Conservation (phyloP, 495 filamentous ascomycete genomes). For the Hypoxylon trugodes region DNA sequence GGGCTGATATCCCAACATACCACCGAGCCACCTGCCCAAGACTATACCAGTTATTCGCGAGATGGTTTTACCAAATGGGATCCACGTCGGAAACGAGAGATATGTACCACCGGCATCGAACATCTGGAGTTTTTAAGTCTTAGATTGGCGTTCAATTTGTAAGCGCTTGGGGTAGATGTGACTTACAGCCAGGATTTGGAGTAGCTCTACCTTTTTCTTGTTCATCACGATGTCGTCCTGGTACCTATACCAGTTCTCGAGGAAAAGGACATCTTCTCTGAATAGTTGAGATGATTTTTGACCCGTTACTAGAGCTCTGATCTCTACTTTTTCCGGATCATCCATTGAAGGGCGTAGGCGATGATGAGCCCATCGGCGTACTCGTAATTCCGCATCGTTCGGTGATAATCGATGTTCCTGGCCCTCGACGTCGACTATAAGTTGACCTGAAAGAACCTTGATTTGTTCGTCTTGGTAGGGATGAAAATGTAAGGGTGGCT, state of each 20-base stretch:
- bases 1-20: slow-evolving; percentile 56
- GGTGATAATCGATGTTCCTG: slow-evolving; percentile 27
- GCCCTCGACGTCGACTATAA: slow-evolving; percentile 41
- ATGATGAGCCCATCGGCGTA: slow-evolving; percentile 43
- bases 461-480: slow-evolving; percentile 2
- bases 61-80: slow-evolving; percentile 47
- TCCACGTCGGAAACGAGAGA: slow-evolving; percentile 46
- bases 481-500: slow-evolving; percentile 10
- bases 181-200: slow-evolving; percentile 47
- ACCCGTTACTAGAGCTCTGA: slow-evolving; percentile 25
- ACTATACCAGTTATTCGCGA: slow-evolving; percentile 48
- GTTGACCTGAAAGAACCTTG: neutral
- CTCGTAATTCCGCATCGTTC: slow-evolving; percentile 37
- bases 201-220: slow-evolving; percentile 42
- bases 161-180: neutral
- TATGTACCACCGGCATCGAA: slow-evolving; percentile 54
- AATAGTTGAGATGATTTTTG: slow-evolving; percentile 31
- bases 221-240: slow-evolving; percentile 49
- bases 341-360: slow-evolving; percentile 30
- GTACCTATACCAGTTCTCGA: slow-evolving; percentile 61
- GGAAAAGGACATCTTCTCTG: slow-evolving; percentile 52
- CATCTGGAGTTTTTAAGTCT: slow-evolving; percentile 25
- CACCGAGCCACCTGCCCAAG: slow-evolving; percentile 57
- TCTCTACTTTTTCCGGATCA: neutral
- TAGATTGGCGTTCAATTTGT: neutral